Conservation (phyloP, 1,284 basidiomycete genomes). For the Papiliotrema fonsecae region DNA sequence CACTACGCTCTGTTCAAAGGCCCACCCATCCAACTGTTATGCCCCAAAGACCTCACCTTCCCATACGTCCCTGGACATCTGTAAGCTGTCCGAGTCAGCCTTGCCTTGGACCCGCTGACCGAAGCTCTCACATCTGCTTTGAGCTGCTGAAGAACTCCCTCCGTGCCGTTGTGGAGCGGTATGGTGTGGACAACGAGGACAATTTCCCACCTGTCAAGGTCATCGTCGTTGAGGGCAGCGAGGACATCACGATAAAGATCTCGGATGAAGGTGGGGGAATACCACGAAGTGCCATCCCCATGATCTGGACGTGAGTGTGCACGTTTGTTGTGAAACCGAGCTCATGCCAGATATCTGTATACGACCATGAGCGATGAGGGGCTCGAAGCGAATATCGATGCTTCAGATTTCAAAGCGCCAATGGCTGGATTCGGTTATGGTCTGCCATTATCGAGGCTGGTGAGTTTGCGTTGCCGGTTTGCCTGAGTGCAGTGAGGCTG, state of each 20-base stretch:
- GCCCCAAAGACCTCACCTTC: slow-evolving; percentile 80
- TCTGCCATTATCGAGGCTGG: slow-evolving; percentile 80
- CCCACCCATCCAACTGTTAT: slow-evolving; percentile 94
- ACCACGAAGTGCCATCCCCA: slow-evolving; percentile 81
- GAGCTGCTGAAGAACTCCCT: slow-evolving; percentile 99
- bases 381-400: slow-evolving; percentile 80
- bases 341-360: slow-evolving; percentile 58
- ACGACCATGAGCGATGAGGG: slow-evolving; percentile 92
- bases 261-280: slow-evolving; percentile 95
- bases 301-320: slow-evolving; percentile 91
- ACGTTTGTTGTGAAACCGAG: neutral
- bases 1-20: slow-evolving; percentile 93
- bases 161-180: slow-evolving; percentile 91
- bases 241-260: slow-evolving; percentile 99
- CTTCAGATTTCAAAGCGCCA: slow-evolving; percentile 92
- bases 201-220: slow-evolving; percentile 92
- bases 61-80: slow-evolving; percentile 95
- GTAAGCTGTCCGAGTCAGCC: slow-evolving; percentile 36
- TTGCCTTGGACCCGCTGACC: neutral
- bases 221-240: slow-evolving; percentile 86
- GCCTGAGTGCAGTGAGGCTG: neutral
- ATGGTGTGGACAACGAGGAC: slow-evolving; percentile 69
- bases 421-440: slow-evolving; percentile 99
- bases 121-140: slow-evolving; percentile 81
- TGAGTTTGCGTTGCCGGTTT: slow-evolving; percentile 49